Percentiles rank a stretch among this genome's conserved stretches.
phyloP scores from a whole-genome alignment of 176 grass and related monocot species.

The Avena atlantica region DNA sequence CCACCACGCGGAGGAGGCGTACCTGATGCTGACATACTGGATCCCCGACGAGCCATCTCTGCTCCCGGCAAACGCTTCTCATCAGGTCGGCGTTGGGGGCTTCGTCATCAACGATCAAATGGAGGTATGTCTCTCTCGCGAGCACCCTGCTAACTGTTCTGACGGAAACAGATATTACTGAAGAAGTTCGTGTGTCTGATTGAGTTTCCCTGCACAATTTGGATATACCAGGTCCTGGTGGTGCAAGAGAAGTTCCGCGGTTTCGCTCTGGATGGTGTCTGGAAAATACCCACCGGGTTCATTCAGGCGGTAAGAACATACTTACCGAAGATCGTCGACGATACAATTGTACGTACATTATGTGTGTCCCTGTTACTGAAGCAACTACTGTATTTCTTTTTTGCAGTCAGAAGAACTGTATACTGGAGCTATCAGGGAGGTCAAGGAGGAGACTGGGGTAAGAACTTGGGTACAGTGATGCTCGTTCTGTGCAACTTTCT shows the following conservation, averaged over 20 bases:
- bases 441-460: slow-evolving; percentile 98
- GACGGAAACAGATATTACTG: not conserved
- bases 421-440: slow-evolving; percentile 82
- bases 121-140: slow-evolving; percentile 52
- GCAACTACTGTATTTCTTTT: not conserved
- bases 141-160: not conserved
- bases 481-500: not conserved
- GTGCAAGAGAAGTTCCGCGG: slow-evolving; percentile 82
- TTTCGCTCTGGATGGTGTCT: slow-evolving; percentile 47
- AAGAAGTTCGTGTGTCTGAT: not conserved
- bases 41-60: slow-evolving; percentile 85
- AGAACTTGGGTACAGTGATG: slow-evolving; percentile 1
- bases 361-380: slow-evolving; percentile 24
- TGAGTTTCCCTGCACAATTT: slow-evolving; percentile 2
- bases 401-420: slow-evolving; percentile 89
- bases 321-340: not conserved
- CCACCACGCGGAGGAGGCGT: slow-evolving; percentile 93
- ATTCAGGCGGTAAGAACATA: slow-evolving; percentile 72
- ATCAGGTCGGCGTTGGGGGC: slow-evolving; percentile 94
- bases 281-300: slow-evolving; percentile 97
- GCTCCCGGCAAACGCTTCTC: slow-evolving; percentile 93
- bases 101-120: slow-evolving; percentile 94
- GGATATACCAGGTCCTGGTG: slow-evolving; percentile 66
- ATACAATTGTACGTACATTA: not conserved
- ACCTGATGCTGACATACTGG: slow-evolving; percentile 98